Percentiles rank a stretch among this genome's conserved stretches.
Conservation (phyloP, 208 protist species). For the Phytomonas sp. region DNA sequence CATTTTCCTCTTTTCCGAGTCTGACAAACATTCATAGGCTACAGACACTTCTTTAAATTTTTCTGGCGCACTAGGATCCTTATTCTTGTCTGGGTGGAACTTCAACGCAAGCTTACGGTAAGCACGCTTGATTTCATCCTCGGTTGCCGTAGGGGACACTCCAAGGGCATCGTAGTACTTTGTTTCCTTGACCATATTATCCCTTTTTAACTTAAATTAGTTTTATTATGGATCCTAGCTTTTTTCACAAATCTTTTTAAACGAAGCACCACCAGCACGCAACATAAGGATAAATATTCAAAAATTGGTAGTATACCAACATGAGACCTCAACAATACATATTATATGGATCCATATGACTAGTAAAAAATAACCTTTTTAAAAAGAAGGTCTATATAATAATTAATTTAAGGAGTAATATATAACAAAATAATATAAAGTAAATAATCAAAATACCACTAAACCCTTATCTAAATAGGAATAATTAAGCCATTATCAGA, state of each 20-base stretch:
- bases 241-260: background rate
- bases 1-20: constrained; percentile 92
- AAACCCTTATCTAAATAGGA: background rate
- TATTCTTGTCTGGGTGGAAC: constrained; percentile 93
- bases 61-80: constrained; percentile 73
- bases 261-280: background rate
- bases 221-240: constrained; percentile 4
- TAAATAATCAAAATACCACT: constrained; percentile 6
- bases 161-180: constrained; percentile 87
- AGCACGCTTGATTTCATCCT: constrained; percentile 90
- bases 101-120: constrained; percentile 91
- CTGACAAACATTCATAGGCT: constrained; percentile 96
- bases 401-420: background rate
- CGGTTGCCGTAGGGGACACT: constrained; percentile 62
- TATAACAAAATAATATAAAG: background rate
- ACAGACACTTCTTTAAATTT: constrained; percentile 94
- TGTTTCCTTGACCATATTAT: constrained; percentile 84
- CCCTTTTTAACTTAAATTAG: constrained; percentile 5
- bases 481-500: background rate
- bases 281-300: background rate
- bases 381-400: background rate
- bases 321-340: background rate
- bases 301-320: background rate
- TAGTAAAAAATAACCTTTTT: background rate
- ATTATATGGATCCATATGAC: background rate